Percentiles rank a stretch among this genome's conserved stretches.
phyloP scores from a whole-genome alignment of 1,139 yeast species.

The Yamadazyma atlantica region DNA sequence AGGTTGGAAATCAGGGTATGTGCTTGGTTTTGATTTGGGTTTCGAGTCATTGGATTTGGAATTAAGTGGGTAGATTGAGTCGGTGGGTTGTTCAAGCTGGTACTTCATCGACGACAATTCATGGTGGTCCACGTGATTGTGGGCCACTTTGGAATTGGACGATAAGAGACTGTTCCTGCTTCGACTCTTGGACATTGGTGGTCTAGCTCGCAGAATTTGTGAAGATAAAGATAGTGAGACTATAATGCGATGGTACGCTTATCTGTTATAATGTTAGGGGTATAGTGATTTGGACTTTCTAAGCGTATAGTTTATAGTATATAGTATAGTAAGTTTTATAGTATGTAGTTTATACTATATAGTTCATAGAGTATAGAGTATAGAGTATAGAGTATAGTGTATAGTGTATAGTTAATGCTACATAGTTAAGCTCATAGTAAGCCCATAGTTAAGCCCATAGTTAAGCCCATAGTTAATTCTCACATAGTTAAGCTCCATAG shows the following conservation, averaged over 20 bases:
- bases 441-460: no score
- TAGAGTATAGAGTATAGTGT: neutral
- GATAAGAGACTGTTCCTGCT: slow-evolving; percentile 37
- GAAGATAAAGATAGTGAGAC: no score
- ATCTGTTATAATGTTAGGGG: neutral
- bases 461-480: no score
- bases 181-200: slow-evolving; percentile 41
- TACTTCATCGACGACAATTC: slow-evolving; percentile 38
- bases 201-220: no score
- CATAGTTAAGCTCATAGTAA: no score
- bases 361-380: neutral
- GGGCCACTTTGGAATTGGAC: slow-evolving; percentile 27
- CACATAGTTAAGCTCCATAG: no score
- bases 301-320: neutral
- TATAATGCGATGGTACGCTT: neutral
- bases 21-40: slow-evolving; percentile 8
- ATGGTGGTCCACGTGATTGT: slow-evolving; percentile 29
- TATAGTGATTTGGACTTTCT: no score
- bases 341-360: neutral
- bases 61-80: slow-evolving; percentile 36
- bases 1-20: slow-evolving; percentile 77
- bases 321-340: neutral
- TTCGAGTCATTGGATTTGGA: slow-evolving; percentile 10
- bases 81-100: slow-evolving; percentile 36
- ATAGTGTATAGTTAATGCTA: neutral